A percentile compares a stretch with the other conserved stretches of the same genome.
Conservation (phyloP, 169 alveolate genomes). For the Babesia sp. region DNA sequence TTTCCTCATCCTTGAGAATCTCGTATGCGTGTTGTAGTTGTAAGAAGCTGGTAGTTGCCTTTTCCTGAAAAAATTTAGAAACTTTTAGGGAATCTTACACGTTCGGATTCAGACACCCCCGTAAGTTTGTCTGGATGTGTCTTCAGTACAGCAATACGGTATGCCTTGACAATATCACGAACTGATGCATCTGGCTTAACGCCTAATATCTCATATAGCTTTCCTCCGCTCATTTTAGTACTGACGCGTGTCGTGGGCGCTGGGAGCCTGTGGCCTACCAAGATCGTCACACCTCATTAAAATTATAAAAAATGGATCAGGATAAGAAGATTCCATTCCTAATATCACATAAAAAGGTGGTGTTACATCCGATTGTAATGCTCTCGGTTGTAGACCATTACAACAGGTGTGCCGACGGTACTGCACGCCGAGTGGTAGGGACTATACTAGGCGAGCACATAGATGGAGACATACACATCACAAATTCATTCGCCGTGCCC, state of each 20-base stretch:
- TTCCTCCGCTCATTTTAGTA: conserved; percentile 4
- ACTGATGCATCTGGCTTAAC: conserved; percentile 74
- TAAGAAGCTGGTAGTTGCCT: conserved; percentile 67
- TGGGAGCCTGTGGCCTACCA: not conserved
- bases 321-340: conserved; percentile 51
- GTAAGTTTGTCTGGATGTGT: conserved; percentile 91
- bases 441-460: conserved; percentile 93
- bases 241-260: conserved; percentile 6
- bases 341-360: conserved; percentile 75
- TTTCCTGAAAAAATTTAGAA: conserved; percentile 32
- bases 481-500: conserved; percentile 98
- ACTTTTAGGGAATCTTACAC: conserved; percentile 9
- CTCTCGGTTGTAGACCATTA: conserved; percentile 99
- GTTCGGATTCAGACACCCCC: conserved; percentile 29
- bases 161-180: conserved; percentile 89
- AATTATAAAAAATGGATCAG: conserved; percentile 48
- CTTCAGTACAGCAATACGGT: conserved; percentile 84
- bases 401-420: conserved; percentile 94
- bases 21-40: conserved; percentile 79
- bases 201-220: conserved; percentile 78
- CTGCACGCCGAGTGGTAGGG: conserved; percentile 98
- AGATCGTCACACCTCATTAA: not conserved
- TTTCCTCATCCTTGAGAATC: conserved; percentile 71
- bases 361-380: conserved; percentile 95
- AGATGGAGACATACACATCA: conserved; percentile 88